A percentile compares a stretch with the other conserved stretches of the same genome.
Conservation (phyloP, 148 eudicot species). For the Dysphania ambrosioides region DNA sequence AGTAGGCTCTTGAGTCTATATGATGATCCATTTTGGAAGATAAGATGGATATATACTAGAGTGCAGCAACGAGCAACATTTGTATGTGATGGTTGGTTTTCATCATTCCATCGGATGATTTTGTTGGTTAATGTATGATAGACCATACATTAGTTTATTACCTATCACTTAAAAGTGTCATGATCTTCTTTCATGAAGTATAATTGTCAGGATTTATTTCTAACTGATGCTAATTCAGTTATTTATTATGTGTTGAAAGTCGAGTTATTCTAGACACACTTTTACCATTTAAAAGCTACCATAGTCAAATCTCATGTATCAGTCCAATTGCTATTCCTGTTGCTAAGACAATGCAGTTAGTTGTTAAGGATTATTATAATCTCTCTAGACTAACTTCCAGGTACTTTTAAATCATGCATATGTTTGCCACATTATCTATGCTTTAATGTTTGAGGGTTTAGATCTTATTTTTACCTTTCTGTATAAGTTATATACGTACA, state of each 20-base stretch:
- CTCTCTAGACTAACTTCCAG: slow-evolving; percentile 58
- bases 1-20: slow-evolving; percentile 63
- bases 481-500: not conserved
- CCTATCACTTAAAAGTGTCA: not conserved
- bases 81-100: slow-evolving; percentile 64
- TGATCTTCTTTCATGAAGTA: not conserved
- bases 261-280: slow-evolving; percentile 70
- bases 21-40: slow-evolving; percentile 77
- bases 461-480: not conserved
- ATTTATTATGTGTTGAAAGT: slow-evolving; percentile 44
- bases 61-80: slow-evolving; percentile 66
- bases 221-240: not conserved
- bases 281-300: slow-evolving; percentile 43
- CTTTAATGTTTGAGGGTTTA: too few relatives aligned
- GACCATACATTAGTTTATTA: not conserved
- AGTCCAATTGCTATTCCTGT: slow-evolving; percentile 76
- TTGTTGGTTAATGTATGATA: not conserved
- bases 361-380: slow-evolving; percentile 63
- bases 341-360: slow-evolving; percentile 51
- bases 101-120: not conserved
- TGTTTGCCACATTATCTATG: not conserved
- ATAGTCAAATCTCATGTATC: slow-evolving; percentile 53
- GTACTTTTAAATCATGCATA: slow-evolving; percentile 39
- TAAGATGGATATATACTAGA: slow-evolving; percentile 85
- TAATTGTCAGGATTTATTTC: not conserved